phyloP scores from a whole-genome alignment of 352 stramenopile species.

The Peronospora farinosa region DNA sequence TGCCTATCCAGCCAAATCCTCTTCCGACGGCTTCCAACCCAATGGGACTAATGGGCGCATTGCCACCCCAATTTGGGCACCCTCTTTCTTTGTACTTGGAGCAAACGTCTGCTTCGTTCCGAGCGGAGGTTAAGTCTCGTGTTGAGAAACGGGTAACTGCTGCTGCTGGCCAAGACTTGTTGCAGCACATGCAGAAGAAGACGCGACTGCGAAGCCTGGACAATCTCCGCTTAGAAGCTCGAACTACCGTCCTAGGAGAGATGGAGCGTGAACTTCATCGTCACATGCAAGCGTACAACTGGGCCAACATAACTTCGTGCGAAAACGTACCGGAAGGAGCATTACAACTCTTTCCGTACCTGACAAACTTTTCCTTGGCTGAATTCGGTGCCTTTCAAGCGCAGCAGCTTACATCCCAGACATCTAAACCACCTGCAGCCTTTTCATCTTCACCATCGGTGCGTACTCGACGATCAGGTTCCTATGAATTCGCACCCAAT shows the following conservation, averaged over 20 bases:
- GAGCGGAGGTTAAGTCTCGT: conserved; percentile 56
- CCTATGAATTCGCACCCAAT: conserved; percentile 11
- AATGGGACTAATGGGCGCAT: conserved; percentile 47
- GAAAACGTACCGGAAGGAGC: conserved; percentile 19
- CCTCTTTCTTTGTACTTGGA: conserved; percentile 68
- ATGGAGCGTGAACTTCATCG: conserved; percentile 70
- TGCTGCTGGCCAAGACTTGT: conserved; percentile 59
- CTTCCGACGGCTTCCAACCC: conserved; percentile 66
- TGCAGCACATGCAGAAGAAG: conserved; percentile 84
- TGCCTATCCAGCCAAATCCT: conserved; percentile 76
- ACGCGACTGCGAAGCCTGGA: conserved; percentile 65
- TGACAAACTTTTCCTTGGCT: conserved; percentile 51
- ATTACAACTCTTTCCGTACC: conserved; percentile 43
- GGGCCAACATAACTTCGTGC: conserved; percentile 34
- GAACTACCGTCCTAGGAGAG: conserved; percentile 54
- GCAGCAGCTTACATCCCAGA: conserved; percentile 45
- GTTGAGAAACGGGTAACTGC: conserved; percentile 75
- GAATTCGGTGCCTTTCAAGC: conserved; percentile 56
- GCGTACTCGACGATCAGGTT: conserved; percentile 6
- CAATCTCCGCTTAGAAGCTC: conserved; percentile 54
- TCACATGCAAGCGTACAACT: conserved; percentile 67
- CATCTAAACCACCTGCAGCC: conserved; percentile 16
- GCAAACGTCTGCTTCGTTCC: conserved; percentile 61
- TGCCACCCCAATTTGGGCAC: conserved; percentile 54
- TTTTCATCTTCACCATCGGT: conserved; percentile 20